phyloP scores from a whole-genome alignment of 83 land plant genomes.

The Diphasiastrum complanatum region DNA sequence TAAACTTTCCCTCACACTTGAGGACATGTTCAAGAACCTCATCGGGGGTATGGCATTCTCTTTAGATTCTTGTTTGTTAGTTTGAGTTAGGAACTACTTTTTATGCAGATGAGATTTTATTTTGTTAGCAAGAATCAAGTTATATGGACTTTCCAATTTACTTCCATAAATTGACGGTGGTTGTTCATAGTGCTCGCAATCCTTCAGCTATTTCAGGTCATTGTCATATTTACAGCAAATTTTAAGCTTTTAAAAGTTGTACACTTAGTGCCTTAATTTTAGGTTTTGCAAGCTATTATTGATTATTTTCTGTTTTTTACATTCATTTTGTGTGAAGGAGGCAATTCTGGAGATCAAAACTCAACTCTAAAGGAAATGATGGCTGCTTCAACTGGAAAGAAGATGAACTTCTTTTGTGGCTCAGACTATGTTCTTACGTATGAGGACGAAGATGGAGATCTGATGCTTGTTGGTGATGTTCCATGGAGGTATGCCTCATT shows the following conservation, averaged over 20 bases:
- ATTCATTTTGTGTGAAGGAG: too few relatives aligned
- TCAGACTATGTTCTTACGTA: conserved; percentile 66
- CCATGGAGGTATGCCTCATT: conserved; percentile 73
- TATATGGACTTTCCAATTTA: too few relatives aligned
- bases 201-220: too few relatives aligned
- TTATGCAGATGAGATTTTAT: too few relatives aligned
- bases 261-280: too few relatives aligned
- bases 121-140: too few relatives aligned
- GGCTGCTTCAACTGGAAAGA: conserved; percentile 32
- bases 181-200: too few relatives aligned
- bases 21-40: conserved; percentile 65
- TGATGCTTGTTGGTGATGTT: conserved; percentile 81
- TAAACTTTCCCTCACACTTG: conserved; percentile 54
- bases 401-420: conserved; percentile 40
- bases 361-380: conserved; percentile 43
- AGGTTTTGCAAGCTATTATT: too few relatives aligned
- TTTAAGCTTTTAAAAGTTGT: too few relatives aligned
- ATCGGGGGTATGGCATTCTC: conserved; percentile 37
- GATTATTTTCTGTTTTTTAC: too few relatives aligned
- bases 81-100: conserved; percentile 11
- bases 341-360: background rate
- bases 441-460: conserved; percentile 69
- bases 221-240: too few relatives aligned
- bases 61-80: background rate
- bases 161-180: too few relatives aligned